A percentile compares a stretch with the other conserved stretches of the same genome.
phyloP scores from a whole-genome alignment of 2,329 filamentous ascomycete genomes.

The Elsinoe ampelina region DNA sequence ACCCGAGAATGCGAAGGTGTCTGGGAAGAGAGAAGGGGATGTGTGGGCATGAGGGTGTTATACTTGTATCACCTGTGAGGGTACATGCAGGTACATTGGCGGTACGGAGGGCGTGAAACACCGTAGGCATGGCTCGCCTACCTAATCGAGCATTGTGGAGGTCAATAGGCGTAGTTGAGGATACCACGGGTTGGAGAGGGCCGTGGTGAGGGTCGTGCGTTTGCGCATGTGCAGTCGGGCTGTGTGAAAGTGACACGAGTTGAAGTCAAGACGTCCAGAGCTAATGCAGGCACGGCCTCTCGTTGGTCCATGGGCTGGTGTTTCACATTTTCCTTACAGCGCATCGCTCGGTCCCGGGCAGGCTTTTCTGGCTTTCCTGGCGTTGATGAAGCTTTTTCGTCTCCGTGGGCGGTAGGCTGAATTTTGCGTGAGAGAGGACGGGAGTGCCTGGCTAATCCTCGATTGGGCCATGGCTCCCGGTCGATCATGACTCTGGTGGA shows the following conservation, averaged over 20 bases:
- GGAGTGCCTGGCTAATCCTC: conserved; percentile 8
- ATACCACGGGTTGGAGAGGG: background rate
- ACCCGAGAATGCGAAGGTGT: conserved; percentile 10
- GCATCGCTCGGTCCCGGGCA: conserved; percentile 2
- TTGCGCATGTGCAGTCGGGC: conserved; percentile 1
- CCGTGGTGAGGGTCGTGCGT: background rate
- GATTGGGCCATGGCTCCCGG: conserved; percentile 12
- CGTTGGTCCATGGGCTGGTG: conserved; percentile 1
- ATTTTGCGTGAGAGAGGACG: background rate
- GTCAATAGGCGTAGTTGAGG: background rate
- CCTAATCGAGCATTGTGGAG: conserved; percentile 2
- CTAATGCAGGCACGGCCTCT: conserved; percentile 6
- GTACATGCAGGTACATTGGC: background rate
- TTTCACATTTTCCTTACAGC: background rate
- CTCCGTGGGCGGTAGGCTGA: background rate
- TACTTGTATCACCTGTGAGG: background rate
- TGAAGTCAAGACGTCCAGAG: background rate
- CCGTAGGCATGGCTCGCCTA: conserved; percentile 5
- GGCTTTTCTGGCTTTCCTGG: background rate
- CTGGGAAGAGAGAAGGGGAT: background rate
- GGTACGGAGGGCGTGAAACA: conserved; percentile 6
- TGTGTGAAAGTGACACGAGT: conserved; percentile 7
- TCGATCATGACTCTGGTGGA: background rate
- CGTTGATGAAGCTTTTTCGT: background rate
- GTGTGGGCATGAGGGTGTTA: conserved; percentile 1